Base-by-base conservation (phyloP, 345 rosid genomes). In the Ricinus communis region DNA sequence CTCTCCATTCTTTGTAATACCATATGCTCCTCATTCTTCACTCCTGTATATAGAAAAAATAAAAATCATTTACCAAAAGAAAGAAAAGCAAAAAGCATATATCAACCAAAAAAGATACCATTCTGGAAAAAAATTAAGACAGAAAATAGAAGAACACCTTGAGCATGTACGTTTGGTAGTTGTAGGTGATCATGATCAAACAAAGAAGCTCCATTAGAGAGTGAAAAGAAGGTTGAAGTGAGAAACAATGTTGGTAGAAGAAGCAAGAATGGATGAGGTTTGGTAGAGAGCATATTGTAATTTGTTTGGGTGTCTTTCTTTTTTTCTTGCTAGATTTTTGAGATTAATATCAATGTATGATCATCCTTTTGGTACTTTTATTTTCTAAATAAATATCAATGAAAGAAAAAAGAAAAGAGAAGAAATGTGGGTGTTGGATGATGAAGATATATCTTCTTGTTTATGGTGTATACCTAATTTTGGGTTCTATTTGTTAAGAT, bases 381-480 rank as follows among this genome's bases (percentile, higher is more conserved):
- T 43, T 12, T 8, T 43, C 47, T 43, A 3, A 3, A 3, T 8
- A 3, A 43, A 3, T 4, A 12, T 43, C 19, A 49, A 65, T 49
- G 12, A 18, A 65, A 49, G 27, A 19, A 7, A 30, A 46, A 9
- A 21, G 27, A 40, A 64, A 10, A 28, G n/a, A 25, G 16, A 25
- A 7, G 2, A 8, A 21, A 21, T 6, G 54, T 0, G 54, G 9
- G 14, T 60, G 33, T 40, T 41, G 25, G 36, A 49, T 9, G 56
- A 46, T 19, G 3, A 65, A 19, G 54, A 47, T 4, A 9, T 47
- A 12, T 45, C 43, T 64, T 64, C 68, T 64, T 45, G 4, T 45
- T 64, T 64, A 46, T 27, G 68, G 54, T 64, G 51, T 36, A 28
- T 49, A 49, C 40, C 69, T 65, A 65, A 47, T 49, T 65, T 65